Base-by-base conservation (phyloP, 1,284 basidiomycete genomes). In the Tilletia indica region DNA sequence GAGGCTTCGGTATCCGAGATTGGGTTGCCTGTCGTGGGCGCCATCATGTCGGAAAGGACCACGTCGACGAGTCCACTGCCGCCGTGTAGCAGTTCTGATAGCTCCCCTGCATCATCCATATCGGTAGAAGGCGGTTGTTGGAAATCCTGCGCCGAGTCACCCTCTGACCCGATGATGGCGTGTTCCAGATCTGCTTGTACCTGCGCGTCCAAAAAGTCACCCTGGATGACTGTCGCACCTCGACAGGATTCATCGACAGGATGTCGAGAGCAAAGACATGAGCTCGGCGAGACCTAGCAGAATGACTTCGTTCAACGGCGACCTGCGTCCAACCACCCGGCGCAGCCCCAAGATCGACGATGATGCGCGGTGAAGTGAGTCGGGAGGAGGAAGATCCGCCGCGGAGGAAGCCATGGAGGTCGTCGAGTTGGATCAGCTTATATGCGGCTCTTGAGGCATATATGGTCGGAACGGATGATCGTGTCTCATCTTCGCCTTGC, bases 41-140 rank as follows among this genome's bases (percentile, higher is more conserved):
- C 74, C 80, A 82, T 82, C 80, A 82, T 82, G 49, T 82, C 80
- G 67, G 79, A 80, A 19, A 82, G 73, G 0, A 82, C 74, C 6
- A 82, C 73, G 48, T 82, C 79, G 19, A 80, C 78, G 34, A 76
- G 75, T 8, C 74, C 74, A 0, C n/a, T 21, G 45, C 16, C 6
- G 51, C 14, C 5, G 6, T n/a, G 39, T 8, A 25, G 31, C 5
- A 21, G 31, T 1, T 56, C n/a, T 6, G 54, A 31, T 6, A 25
- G 21, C 21, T 42, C 21, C 42, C 14, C 42, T 14, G 69, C 38
- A 70, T 58, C 16, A 34, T 47, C 31, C 71, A 38, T n/a, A n/a
- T 34, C 49, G 3, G 5, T n/a, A 2, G 31, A n/a, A 8, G n/a
- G 4, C 14, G 63, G 42, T 8, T 54, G 8, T 19, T 19, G n/a